Evolutionary conservation across 176 grass and related monocot genomes (phyloP).

Genomic region (Triticum dicoccoides): DNA sequence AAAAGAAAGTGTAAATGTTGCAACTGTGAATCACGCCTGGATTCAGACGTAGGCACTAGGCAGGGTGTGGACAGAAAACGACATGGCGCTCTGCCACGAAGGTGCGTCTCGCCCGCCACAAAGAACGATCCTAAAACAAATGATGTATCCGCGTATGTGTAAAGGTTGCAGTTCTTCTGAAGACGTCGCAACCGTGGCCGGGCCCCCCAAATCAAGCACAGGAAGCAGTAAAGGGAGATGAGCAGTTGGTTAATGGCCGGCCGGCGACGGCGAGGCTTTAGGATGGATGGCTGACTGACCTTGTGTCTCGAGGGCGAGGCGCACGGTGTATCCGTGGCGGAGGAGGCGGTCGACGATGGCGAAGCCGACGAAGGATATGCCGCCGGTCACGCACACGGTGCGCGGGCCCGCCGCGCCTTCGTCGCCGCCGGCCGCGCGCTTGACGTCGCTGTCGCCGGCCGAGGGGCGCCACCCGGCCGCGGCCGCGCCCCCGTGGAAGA

Average conservation of each 20-base stretch:
- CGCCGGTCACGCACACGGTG: constrained; percentile 85
- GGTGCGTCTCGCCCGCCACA: background rate
- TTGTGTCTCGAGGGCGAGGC: constrained; percentile 89
- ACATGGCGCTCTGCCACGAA: background rate
- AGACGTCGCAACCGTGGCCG: background rate
- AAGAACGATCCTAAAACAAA: too few relatives aligned
- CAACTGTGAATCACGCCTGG: background rate
- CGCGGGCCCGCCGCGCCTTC: constrained; percentile 22
- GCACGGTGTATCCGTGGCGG: constrained; percentile 77
- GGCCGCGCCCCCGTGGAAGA: constrained; percentile 12
- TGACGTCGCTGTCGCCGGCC: constrained; percentile 30
- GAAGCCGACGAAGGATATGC: constrained; percentile 86
- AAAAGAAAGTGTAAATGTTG: too few relatives aligned
- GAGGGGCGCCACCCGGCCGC: constrained; percentile 26
- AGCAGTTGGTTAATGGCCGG: background rate
- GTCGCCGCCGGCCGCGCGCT: constrained; percentile 33
- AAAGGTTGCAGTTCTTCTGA: background rate
- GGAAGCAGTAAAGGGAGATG: background rate
- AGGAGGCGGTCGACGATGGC: constrained; percentile 82
- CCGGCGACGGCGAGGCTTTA: background rate
- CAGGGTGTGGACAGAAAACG: background rate
- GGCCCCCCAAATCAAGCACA: background rate
- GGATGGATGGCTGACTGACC: constrained; percentile 30
- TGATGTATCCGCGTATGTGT: background rate
- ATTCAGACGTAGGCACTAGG: background rate